These are phyloP conservation scores for Alternaria ethzedia DNA, from an alignment of 2,329 filamentous ascomycete species.

Conservation along the genomic window DNA sequence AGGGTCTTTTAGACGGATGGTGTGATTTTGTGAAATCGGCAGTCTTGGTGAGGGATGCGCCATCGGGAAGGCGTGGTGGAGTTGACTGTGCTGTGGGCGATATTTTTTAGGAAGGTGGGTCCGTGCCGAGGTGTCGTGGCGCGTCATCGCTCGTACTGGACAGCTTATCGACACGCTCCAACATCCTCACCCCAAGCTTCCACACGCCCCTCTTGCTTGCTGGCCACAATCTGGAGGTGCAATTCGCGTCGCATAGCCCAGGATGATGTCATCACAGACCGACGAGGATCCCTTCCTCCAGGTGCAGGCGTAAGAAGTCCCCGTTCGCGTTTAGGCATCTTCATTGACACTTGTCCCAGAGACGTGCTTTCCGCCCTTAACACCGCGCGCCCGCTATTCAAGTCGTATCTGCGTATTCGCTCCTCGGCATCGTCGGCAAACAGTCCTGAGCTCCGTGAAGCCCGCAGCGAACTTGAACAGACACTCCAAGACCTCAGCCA, in stretches of 20 bases:
- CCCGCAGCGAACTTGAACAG: constrained; percentile 76
- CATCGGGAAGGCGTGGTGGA: constrained; percentile 14
- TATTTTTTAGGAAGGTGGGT: constrained; percentile 24
- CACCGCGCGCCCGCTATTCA: constrained; percentile 83
- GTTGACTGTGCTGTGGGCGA: constrained; percentile 17
- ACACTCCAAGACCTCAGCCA: constrained; percentile 76
- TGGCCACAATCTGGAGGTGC: not conserved
- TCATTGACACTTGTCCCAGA: constrained; percentile 57
- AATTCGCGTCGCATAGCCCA: constrained; percentile 18
- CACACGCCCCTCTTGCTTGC: not conserved
- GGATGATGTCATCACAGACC: constrained; percentile 47
- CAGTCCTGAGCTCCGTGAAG: constrained; percentile 68
- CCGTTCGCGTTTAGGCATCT: constrained; percentile 10
- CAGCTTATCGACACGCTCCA: constrained; percentile 13
- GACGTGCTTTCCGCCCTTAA: constrained; percentile 87
- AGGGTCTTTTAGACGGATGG: constrained; percentile 5
- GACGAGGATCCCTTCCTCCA: constrained; percentile 59
- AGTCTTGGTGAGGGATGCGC: not conserved
- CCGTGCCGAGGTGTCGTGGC: constrained; percentile 17
- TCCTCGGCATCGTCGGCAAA: constrained; percentile 74
- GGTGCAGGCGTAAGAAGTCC: constrained; percentile 53
- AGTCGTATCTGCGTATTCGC: constrained; percentile 94
- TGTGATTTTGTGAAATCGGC: not conserved
- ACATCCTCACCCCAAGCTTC: constrained; percentile 6
- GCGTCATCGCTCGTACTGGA: constrained; percentile 13